Base-by-base conservation (phyloP, 345 rosid genomes). In the Salix exigua region DNA sequence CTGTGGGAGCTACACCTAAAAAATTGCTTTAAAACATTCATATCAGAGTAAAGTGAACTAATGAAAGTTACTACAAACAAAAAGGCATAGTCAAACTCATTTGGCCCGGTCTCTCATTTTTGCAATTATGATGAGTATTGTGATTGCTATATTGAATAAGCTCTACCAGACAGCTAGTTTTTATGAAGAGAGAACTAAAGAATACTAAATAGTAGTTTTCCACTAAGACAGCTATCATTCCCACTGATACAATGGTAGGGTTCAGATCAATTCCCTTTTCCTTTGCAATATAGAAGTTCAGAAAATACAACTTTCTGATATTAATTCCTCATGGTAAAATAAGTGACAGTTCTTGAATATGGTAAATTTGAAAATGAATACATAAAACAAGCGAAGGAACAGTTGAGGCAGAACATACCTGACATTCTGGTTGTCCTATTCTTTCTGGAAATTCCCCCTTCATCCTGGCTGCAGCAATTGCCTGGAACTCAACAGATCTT, bases 391-490 rank as follows among this genome's bases (percentile, higher is more conserved):
- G 63, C 33, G 44, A 28, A 12, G 33, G n/a, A 25, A 30, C 25
- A 31, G 64, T 58, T 26, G 16, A 58, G 26, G 58, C 51, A 46
- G 55, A 55, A 73, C 88, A 74, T 73, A 88, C 99, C 99, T 96
- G 98, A 83, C 99, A 96, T 88, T 96, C 97, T 26, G 94, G 97
- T 72, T 94, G 98, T 76, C 97, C 98, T 31, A 86, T 74, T 81
- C 99, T 90, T 84, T 96, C 99, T 68, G 99, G 99, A 78, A 86
- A 94, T 75, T 96, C 99, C 78, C 98, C 99, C 77, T 88, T 90
- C 91, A 94, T 89, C 84, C 96, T 87, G 76, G 95, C 97, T 71
- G 91, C 87, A 31, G 97, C 98, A 79, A 96, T 90, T 73, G 96
- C 99, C 99, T 96, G 84, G 58, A 84, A 82, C 38, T 72, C 21